Evolutionary conservation across 192 early-diverging fungal genomes (phyloP).

Genomic region (Coemansia sp.): DNA sequence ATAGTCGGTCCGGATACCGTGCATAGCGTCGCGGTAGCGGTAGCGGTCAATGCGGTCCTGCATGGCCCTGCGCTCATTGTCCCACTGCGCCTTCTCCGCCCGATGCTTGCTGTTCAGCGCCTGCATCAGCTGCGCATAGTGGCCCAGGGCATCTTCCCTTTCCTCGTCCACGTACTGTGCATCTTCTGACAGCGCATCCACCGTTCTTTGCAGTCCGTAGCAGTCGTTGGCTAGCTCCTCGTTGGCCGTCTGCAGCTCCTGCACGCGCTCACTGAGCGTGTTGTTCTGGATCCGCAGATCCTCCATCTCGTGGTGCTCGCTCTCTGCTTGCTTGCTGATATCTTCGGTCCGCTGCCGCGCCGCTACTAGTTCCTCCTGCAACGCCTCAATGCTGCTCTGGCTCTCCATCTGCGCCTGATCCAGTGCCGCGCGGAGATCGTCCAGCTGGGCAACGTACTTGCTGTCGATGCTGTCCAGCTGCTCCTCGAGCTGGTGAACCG

Average conservation of each 20-base stretch:
- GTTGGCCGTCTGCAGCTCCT: conserved; percentile 13
- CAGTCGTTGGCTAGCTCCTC: conserved; percentile 19
- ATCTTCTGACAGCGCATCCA: conserved; percentile 11
- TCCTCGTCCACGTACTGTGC: conserved; percentile 3
- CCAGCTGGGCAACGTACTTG: not conserved
- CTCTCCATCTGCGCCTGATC: conserved; percentile 14
- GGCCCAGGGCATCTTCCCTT: conserved; percentile 18
- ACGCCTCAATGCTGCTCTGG: not conserved
- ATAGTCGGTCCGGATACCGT: conserved; percentile 21
- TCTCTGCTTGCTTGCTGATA: not conserved
- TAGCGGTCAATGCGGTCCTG: conserved; percentile 28
- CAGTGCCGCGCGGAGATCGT: conserved; percentile 14
- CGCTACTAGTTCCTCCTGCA: conserved; percentile 15
- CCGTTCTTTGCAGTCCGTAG: conserved; percentile 14
- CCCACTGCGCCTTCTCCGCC: conserved; percentile 34
- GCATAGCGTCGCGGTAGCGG: conserved; percentile 26
- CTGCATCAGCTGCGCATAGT: conserved; percentile 34
- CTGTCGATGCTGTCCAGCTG: conserved; percentile 15
- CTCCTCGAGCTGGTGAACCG: conserved; percentile 7
- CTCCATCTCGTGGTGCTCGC: conserved; percentile 11
- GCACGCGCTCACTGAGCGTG: conserved; percentile 6
- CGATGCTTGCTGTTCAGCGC: conserved; percentile 22
- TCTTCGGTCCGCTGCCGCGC: conserved; percentile 13
- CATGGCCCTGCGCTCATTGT: conserved; percentile 23
- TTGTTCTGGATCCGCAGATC: conserved; percentile 23